Conservation (phyloP, 2,329 filamentous ascomycete species). For the Pseudogymnoascus pannorum region DNA sequence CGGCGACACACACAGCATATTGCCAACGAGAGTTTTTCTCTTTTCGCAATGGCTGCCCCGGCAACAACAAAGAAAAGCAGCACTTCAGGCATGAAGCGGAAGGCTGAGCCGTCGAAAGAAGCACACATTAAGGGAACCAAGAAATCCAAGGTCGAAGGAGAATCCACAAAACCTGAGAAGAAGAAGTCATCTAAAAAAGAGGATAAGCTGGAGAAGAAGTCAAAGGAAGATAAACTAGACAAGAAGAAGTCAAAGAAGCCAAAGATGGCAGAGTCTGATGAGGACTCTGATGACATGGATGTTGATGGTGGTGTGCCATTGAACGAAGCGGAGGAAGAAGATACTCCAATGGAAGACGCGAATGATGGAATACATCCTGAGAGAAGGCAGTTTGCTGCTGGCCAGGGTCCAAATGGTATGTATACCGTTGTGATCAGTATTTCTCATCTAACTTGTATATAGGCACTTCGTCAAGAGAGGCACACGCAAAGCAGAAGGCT, state of each 20-base stretch:
- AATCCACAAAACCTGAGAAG: conserved; percentile 29
- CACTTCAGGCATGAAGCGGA: conserved; percentile 48
- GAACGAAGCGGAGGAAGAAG: conserved; percentile 13
- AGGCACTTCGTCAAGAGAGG: conserved; percentile 69
- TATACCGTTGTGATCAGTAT: conserved; percentile 6
- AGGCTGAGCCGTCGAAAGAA: conserved; percentile 42
- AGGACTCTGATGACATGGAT: conserved; percentile 34
- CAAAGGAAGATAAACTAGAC: conserved; percentile 10
- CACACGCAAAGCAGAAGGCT: conserved; percentile 87
- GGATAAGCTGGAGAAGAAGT: conserved; percentile 28
- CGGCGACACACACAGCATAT: neutral
- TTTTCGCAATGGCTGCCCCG: conserved; percentile 11
- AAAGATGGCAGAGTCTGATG: conserved; percentile 29
- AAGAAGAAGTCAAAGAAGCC: conserved; percentile 12
- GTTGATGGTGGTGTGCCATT: conserved; percentile 28
- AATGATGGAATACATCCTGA: conserved; percentile 30
- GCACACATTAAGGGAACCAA: conserved; percentile 39
- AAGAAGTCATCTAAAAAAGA: conserved; percentile 29
- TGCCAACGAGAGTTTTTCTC: neutral
- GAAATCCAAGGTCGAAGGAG: conserved; percentile 40
- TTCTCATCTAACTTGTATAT: conserved; percentile 13
- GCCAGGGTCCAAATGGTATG: conserved; percentile 19
- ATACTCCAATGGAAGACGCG: conserved; percentile 26
- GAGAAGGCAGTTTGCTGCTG: conserved; percentile 25
- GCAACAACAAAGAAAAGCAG: conserved; percentile 37